Evolutionary conservation across 2,329 filamentous ascomycete species (phyloP).

Genomic region (Colletotrichum sp.): DNA sequence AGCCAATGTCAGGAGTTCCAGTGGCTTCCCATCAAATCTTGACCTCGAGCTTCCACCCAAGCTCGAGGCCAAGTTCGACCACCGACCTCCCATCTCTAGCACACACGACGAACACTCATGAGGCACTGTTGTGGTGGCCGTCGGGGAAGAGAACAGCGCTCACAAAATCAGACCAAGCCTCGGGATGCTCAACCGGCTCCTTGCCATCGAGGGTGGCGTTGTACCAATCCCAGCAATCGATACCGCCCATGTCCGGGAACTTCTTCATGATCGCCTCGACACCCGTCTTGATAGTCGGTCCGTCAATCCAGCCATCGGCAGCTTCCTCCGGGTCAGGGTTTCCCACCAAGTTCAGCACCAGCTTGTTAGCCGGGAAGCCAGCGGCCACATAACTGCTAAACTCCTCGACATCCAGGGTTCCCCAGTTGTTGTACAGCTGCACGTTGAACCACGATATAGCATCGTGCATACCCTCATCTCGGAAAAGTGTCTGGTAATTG

Average conservation of each 20-base stretch:
- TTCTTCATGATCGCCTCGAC: too few species aligned
- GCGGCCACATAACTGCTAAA: too few species aligned
- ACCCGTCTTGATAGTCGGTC: too few species aligned
- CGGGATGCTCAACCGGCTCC: background rate
- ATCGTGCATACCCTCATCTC: too few species aligned
- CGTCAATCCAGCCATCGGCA: too few species aligned
- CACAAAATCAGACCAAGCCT: background rate
- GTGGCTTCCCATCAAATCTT: accelerated
- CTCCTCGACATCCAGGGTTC: too few species aligned
- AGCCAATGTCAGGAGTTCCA: background rate
- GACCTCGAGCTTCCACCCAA: background rate
- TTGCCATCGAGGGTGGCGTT: background rate
- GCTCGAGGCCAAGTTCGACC: background rate
- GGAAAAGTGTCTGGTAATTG: too few species aligned
- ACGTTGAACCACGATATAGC: too few species aligned
- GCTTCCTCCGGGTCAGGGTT: too few species aligned
- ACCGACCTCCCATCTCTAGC: background rate
- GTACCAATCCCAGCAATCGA: background rate
- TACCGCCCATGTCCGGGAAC: background rate
- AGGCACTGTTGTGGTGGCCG: background rate
- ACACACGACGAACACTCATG: background rate
- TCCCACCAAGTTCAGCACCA: too few species aligned
- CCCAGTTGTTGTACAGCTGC: too few species aligned
- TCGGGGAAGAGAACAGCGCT: background rate
- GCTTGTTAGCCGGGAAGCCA: too few species aligned